Percentiles rank a stretch among this genome's conserved stretches.
These are phyloP conservation scores for Fonsecaea nubica DNA, from an alignment of 2,329 filamentous ascomycete species.

Conservation along the genomic window DNA sequence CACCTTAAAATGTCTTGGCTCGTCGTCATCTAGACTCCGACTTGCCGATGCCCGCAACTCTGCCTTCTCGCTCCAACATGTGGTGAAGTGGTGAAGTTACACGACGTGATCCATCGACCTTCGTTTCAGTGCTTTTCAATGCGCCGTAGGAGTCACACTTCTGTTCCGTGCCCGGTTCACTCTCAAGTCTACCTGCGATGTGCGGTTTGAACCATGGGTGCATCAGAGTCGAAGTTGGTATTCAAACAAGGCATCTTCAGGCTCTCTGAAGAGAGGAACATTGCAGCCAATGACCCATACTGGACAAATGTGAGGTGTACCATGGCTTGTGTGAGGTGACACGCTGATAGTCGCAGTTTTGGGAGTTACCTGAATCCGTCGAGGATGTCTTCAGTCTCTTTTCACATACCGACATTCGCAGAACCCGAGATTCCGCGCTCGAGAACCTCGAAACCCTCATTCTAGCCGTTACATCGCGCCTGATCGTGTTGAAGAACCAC, in stretches of 20 bases:
- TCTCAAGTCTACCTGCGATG: constrained; percentile 26
- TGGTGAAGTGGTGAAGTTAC: constrained; percentile 1
- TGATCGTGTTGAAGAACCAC: constrained; percentile 83
- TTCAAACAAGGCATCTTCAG: constrained; percentile 99
- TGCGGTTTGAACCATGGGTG: constrained; percentile 72
- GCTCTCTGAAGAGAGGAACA: constrained; percentile 87
- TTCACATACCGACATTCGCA: constrained; percentile 83
- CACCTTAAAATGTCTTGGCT: constrained; percentile 3
- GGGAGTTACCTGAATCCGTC: constrained; percentile 92
- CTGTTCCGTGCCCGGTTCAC: background rate
- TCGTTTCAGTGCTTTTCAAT: background rate
- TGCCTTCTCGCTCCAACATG: background rate
- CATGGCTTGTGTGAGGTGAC: background rate
- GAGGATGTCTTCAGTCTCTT: constrained; percentile 98
- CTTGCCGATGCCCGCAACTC: background rate
- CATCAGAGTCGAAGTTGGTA: constrained; percentile 96
- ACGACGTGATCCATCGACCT: background rate
- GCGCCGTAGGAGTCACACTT: background rate
- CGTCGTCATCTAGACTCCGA: constrained; percentile 14
- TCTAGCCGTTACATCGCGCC: constrained; percentile 78
- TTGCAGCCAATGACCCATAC: constrained; percentile 85
- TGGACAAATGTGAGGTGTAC: constrained; percentile 79
- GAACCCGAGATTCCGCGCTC: constrained; percentile 81
- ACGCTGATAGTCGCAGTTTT: constrained; percentile 69
- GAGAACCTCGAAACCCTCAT: constrained; percentile 90